These are phyloP conservation scores for Emydomyces testavorans DNA, from an alignment of 2,329 filamentous ascomycete genomes.

Conservation along the genomic window DNA sequence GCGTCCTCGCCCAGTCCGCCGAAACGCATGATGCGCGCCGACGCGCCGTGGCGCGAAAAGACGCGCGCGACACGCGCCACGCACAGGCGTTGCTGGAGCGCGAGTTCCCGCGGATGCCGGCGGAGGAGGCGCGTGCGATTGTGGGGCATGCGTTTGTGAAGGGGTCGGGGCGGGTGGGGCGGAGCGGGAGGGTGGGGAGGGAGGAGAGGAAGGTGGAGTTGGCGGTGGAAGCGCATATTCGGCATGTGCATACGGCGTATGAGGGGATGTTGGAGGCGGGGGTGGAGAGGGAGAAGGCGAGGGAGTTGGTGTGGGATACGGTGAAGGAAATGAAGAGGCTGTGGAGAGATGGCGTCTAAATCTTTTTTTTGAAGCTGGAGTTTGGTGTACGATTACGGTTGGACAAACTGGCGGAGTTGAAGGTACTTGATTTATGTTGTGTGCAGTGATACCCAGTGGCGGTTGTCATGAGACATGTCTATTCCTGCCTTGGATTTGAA, in stretches of 20 bases:
- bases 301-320: slow-evolving; percentile 24
- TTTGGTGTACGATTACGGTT: not conserved
- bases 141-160: slow-evolving; percentile 33
- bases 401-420: no score
- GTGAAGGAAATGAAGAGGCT: slow-evolving; percentile 23
- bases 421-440: not conserved
- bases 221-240: slow-evolving; percentile 36
- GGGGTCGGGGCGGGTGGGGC: slow-evolving; percentile 32
- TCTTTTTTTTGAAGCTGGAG: not conserved
- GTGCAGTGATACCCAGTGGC: not conserved
- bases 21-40: slow-evolving; percentile 33
- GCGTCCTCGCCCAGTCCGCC: slow-evolving; percentile 31
- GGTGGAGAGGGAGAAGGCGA: slow-evolving; percentile 21
- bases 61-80: slow-evolving; percentile 23
- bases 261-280: slow-evolving; percentile 26
- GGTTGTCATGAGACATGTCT: no score
- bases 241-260: slow-evolving; percentile 34
- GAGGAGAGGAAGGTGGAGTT: slow-evolving; percentile 29
- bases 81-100: slow-evolving; percentile 21
- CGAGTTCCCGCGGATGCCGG: slow-evolving; percentile 33
- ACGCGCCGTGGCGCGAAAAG: slow-evolving; percentile 29
- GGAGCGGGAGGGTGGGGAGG: slow-evolving; percentile 22
- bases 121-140: slow-evolving; percentile 23
- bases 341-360: slow-evolving; percentile 22
- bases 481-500: no score